Base-by-base conservation (phyloP, 768 basidiomycete genomes). In the Roridomyces roridus region DNA sequence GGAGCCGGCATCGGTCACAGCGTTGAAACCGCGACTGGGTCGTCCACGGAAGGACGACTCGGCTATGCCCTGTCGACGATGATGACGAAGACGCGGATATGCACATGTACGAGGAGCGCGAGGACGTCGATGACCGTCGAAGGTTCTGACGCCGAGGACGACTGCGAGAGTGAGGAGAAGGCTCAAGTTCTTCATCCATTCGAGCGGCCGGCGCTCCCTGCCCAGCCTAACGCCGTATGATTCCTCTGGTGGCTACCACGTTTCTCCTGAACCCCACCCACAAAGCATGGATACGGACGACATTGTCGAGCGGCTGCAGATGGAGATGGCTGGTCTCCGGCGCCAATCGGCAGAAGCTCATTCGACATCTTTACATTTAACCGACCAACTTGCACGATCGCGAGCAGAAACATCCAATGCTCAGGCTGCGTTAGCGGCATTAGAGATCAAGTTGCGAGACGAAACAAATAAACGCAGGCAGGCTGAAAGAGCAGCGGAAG, bases 91-190 rank as follows among this genome's bases (percentile, higher is more conserved):
- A 76, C 49, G 74, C 73, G 28, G 66, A 72, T 40, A 72, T 65
- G 57, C 46, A 50, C 36, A 35, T n/a, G 40, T 57, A 50, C 40
- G 62, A 72, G 57, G 65, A 67, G 58, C 53, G 45, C 34, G 62
- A 72, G 56, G 65, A 67, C 58, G 44, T 55, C 18, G 58, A 72
- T 41, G 76, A 77, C 37, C 77, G n/a, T 76, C 18, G 77, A 77
- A 34, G 63, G 67, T 21, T 75, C 78, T n/a, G 84, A 48, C 7
- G 51, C 41, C 37, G 58, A 83, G 46, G 82, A 80, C 59, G 82
- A 84, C 26, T 86, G 76, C 59, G 86, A 88, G 69, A 91, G 88
- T 65, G 88, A 89, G 65, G 88, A 89, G 55, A 88, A 87, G 31
- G 11, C 31, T 10, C 31, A 34, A 41, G 72, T 82, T 68, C 64